These are phyloP conservation scores for Beauveria brongniartii DNA, from an alignment of 2,329 filamentous ascomycete genomes.

Conservation along the genomic window DNA sequence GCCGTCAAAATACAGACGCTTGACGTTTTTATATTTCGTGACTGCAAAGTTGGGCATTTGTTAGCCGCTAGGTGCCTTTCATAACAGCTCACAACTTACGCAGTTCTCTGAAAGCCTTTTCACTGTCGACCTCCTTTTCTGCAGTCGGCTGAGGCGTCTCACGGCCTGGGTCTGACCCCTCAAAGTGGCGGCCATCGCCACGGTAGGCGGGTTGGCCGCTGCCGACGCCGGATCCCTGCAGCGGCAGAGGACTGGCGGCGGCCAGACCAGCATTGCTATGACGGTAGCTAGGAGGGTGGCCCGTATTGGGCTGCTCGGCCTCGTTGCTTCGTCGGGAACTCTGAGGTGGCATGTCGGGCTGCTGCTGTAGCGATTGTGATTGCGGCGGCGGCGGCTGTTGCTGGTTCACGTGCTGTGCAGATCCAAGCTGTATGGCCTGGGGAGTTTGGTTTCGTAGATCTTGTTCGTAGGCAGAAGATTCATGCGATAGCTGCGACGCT, in stretches of 20 bases:
- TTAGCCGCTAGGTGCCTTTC: conserved; percentile 19
- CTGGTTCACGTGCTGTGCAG: conserved; percentile 20
- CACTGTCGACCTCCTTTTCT: conserved; percentile 38
- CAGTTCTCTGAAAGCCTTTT: conserved; percentile 51
- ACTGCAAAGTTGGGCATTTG: conserved; percentile 48
- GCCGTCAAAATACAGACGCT: conserved; percentile 94
- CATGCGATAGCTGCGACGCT: conserved; percentile 54
- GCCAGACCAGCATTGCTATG: conserved; percentile 39
- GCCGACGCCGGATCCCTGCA: conserved; percentile 25
- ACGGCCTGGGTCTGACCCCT: conserved; percentile 41
- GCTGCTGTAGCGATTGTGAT: conserved; percentile 23
- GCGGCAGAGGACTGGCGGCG: conserved; percentile 35
- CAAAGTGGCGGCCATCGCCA: conserved; percentile 34
- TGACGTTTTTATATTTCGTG: conserved; percentile 95
- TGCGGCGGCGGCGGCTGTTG: conserved; percentile 36
- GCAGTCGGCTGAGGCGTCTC: conserved; percentile 47
- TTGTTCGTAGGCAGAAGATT: conserved; percentile 46
- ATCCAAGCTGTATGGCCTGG: conserved; percentile 5
- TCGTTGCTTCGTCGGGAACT: conserved; percentile 39
- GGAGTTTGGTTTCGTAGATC: conserved; percentile 20
- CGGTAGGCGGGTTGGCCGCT: conserved; percentile 30
- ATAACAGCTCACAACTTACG: conserved; percentile 31
- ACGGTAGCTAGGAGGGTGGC: conserved; percentile 44
- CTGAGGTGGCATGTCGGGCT: conserved; percentile 39
- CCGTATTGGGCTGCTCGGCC: conserved; percentile 37